These are phyloP conservation scores for Aspergillus quadrilineatus DNA, from an alignment of 2,329 filamentous ascomycete genomes.

Conservation along the genomic window DNA sequence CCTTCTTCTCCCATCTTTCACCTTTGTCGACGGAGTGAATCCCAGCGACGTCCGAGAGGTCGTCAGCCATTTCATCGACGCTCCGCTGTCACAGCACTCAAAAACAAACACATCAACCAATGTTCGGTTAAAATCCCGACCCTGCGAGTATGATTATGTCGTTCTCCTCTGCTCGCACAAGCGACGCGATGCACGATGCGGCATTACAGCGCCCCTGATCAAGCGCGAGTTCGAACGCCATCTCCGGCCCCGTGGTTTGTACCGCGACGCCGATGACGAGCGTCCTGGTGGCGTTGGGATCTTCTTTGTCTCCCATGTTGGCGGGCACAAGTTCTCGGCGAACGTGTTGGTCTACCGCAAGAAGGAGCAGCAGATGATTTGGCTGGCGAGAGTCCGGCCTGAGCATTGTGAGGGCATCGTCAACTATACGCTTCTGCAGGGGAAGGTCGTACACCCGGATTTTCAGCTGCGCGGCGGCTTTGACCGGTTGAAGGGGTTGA, in stretches of 20 bases:
- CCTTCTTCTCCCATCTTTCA: slow-evolving; percentile 78
- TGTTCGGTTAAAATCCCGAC: slow-evolving; percentile 47
- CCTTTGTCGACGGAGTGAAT: slow-evolving; percentile 73
- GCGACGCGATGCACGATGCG: slow-evolving; percentile 86
- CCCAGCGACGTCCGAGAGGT: slow-evolving; percentile 64
- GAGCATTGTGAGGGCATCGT: slow-evolving; percentile 89
- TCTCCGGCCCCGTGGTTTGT: slow-evolving; percentile 73
- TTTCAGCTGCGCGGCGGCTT: slow-evolving; percentile 81
- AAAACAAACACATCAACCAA: slow-evolving; percentile 50
- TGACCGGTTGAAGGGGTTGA: slow-evolving; percentile 68
- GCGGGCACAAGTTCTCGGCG: slow-evolving; percentile 89
- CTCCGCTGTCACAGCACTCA: slow-evolving; percentile 47
- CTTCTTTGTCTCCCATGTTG: slow-evolving; percentile 89
- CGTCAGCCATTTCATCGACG: slow-evolving; percentile 65
- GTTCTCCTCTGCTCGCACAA: slow-evolving; percentile 87
- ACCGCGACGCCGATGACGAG: slow-evolving; percentile 78
- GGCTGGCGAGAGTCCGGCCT: slow-evolving; percentile 80
- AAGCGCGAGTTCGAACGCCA: slow-evolving; percentile 80
- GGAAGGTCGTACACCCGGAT: slow-evolving; percentile 85
- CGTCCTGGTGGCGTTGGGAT: slow-evolving; percentile 82
- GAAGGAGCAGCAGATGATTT: slow-evolving; percentile 58
- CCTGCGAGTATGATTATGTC: slow-evolving; percentile 75
- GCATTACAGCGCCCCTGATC: slow-evolving; percentile 80
- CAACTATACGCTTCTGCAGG: slow-evolving; percentile 78
- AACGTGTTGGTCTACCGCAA: slow-evolving; percentile 84